These are phyloP conservation scores for Pugionium cornutum DNA, from an alignment of 345 rosid species.

Conservation along the genomic window DNA sequence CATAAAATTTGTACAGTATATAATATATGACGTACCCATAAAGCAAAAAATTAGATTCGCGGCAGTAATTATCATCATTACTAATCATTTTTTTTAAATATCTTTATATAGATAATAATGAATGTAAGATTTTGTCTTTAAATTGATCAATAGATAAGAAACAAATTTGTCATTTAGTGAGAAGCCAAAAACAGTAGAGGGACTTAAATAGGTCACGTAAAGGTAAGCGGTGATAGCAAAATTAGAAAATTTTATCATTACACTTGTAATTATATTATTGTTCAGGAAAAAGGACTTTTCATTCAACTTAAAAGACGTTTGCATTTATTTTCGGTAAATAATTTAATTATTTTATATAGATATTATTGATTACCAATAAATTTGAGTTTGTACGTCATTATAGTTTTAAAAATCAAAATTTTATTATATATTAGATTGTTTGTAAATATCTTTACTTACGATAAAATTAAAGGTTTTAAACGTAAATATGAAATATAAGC, in stretches of 20 bases:
- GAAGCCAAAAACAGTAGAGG: conserved; percentile 32
- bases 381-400: no score
- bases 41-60: background rate
- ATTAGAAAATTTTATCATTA: no score
- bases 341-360: background rate
- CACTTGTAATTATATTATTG: conserved; percentile 14
- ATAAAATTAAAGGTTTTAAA: no score
- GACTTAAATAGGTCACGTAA: conserved; percentile 33
- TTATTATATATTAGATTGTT: no score
- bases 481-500: background rate
- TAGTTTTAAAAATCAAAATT: no score
- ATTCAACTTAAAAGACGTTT: background rate
- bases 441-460: no score
- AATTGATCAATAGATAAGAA: conserved; percentile 21
- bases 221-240: conserved; percentile 25
- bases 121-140: conserved; percentile 27
- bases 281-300: background rate
- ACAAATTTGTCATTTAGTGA: conserved; percentile 25
- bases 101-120: conserved; percentile 4
- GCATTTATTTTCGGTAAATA: conserved; percentile 14
- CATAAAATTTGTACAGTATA: conserved; percentile 13
- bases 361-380: background rate
- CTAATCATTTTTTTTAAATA: background rate
- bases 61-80: background rate
- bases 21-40: conserved; percentile 21